Evolutionary conservation across 176 grass and related monocot species (phyloP), one percentile per base, ranked within the genome.

Genomic region (Chloris gayana): DNA sequence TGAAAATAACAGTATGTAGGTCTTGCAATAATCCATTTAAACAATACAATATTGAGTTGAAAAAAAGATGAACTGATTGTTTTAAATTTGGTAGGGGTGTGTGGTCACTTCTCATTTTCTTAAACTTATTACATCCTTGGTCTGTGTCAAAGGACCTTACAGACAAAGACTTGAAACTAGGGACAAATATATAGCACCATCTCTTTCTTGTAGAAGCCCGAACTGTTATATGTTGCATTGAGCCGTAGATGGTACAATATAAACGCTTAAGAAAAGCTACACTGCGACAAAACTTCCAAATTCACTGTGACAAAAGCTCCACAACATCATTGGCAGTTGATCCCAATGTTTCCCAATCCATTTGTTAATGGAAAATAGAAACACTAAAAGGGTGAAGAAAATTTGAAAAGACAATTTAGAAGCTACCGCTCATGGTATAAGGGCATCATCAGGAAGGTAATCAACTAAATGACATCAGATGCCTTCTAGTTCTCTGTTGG

Each of bases 321-420:
- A 47, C n/a, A 60, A 32, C 44, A 81, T 19, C 60, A 60, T 11
- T 35, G 22, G 9, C 15, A 69, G 58, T 5, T 58, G 21, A 74
- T 51, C 53, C 47, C 42, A 54, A 70, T 9, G 25, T 2, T 54
- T 82, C 7, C 64, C 10, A 4, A 32, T 17, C 70, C 8, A 0
- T 44, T 87, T 29, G 53, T 33, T 35, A 62, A 39, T 63, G 53
- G 31, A 54, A 69, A 81, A 64, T n/a, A n/a, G n/a, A n/a, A n/a
- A n/a, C n/a, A n/a, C n/a, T n/a, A n/a, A n/a, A n/a, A n/a, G n/a
- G n/a, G 45, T 14, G 19, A 34, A 62, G 14, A 59, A 50, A 84
- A 50, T 1, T 35, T 19, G 15, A 56, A 66, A 67, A 19, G 1
- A 44, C 1, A 31, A 47, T 44, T 25, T 79, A 72, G 64, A 71